These are phyloP conservation scores for Acanthamoeba healyi DNA, from an alignment of 208 protist species.

Conservation along the genomic window DNA sequence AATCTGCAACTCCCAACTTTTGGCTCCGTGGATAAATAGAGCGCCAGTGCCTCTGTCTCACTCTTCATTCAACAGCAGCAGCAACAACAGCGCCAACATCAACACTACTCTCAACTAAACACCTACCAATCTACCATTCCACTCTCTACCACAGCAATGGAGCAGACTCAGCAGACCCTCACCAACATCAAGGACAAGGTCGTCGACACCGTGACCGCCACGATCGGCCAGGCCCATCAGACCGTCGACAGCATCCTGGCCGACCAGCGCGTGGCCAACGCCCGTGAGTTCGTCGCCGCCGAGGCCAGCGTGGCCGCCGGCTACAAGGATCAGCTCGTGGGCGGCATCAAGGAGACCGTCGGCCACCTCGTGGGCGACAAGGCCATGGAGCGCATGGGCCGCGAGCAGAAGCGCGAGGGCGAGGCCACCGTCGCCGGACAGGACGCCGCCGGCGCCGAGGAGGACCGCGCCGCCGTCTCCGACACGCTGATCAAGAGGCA, in stretches of 20 bases:
- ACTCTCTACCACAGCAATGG: background rate
- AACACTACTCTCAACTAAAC: background rate
- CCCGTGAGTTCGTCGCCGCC: background rate
- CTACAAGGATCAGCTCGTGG: conserved; percentile 52
- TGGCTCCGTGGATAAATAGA: no score
- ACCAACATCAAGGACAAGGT: background rate
- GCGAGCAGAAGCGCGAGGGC: conserved; percentile 12
- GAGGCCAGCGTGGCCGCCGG: background rate
- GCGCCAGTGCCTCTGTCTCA: no score
- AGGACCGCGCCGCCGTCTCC: background rate
- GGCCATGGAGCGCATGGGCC: conserved; percentile 4
- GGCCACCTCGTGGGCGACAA: conserved; percentile 28
- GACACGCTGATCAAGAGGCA: background rate
- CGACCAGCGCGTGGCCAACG: background rate
- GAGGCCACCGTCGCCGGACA: background rate
- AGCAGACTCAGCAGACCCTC: background rate
- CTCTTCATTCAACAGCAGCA: background rate
- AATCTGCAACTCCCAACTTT: no score
- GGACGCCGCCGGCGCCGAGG: background rate
- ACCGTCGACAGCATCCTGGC: background rate
- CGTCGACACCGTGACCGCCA: background rate
- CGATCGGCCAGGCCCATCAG: background rate
- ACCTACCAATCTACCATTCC: no score
- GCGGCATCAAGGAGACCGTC: conserved; percentile 36
- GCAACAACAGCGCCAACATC: background rate